Base-by-base conservation (phyloP, 352 stramenopile species). In the Phytophthora multivora region DNA sequence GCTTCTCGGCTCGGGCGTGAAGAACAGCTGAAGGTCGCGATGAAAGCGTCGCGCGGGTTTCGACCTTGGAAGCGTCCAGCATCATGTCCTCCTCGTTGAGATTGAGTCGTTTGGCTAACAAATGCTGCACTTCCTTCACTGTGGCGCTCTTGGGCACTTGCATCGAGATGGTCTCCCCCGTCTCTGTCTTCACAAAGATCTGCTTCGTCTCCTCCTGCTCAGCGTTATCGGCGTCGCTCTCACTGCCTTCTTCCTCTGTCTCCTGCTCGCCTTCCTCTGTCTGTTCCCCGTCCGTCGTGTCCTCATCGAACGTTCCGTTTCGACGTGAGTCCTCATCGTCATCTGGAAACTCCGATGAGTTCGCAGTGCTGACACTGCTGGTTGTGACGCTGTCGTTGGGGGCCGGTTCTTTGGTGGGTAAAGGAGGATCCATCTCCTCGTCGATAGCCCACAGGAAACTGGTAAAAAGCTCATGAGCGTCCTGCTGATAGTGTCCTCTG, bases 401-500 rank as follows among this genome's bases (percentile, higher is more conserved):
- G 8, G 38, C 12, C 25, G 59, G 4, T 35, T 62, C 51, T 13
- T 66, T 36, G n/a, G 12, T 23, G 18, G 23, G 16, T 13, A 57
- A 38, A 5, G 75, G 73, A 30, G 80, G 80, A 28, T 89, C 77
- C 42, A 82, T 72, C 36, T 92, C 83, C 47, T 92, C 83, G 38
- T 92, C 83, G 33, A 92, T 83, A n/a, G 77, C 75, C 79, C 79
- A 97, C 15, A 99, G 66, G 8, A 99, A 78, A 58, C 89, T 97
- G 7, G 78, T 73, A 9, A 99, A 86, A 0, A 99, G 64, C 67
- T 99, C 98, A 63, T 99, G 95, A 5, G 95, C 89, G 65, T 99
- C 97, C 43, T 99, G 97, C 77, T 99, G 97, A 41, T 96, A 87
- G 63, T 90, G 83, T 2, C 96, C 96, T n/a, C 78, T 71, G 64